Base-by-base conservation (phyloP, 2,329 filamentous ascomycete genomes). In the Lanzia echinophila region DNA sequence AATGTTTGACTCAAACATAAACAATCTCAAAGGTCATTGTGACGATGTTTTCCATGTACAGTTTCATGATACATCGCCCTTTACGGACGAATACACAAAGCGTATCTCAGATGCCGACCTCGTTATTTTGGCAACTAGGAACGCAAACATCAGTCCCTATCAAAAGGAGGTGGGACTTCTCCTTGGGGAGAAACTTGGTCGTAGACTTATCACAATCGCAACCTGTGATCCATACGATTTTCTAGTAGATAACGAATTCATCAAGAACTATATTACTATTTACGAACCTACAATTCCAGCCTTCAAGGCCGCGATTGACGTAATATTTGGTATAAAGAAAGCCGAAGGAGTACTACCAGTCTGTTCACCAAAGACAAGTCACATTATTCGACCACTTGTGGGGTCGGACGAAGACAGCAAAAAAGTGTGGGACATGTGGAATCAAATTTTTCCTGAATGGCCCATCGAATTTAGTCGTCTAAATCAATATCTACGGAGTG, bases 141-240 rank as follows among this genome's bases (percentile, higher is more conserved):
- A 74, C 60, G 71, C 71, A 28, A 65, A 60, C 11, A 62, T 71
- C 43, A 70, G 67, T 12, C 57, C 63, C 1, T 70, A 69, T 48
- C 72, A 75, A 50, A 68, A 64, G 45, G 55, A 58, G 0, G 56
- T 73, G 11, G 71, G 68, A 0, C 56, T 67, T 11, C 58, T 66
- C n/a, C 61, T 73, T 19, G 62, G 34, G 66, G 19, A 59, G 58
- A 7, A 64, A 62, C 34, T 46, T 59, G 13, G 58, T 63, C 24
- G 62, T 62, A 5, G 63, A 8, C 45, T 73, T 38, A 67, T 75
- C 43, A 61, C 66, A 11, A 64, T 75, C 56, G 72, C 72, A 31
- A 71, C 69, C 4, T 72, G 71, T 53, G 71, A 68, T 57, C 72
- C 73, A 2, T 75, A 74, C 52, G 73, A 75, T 55, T 73, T 75